Conservation (phyloP, 345 rosid genomes). For the Pistacia atlantica region DNA sequence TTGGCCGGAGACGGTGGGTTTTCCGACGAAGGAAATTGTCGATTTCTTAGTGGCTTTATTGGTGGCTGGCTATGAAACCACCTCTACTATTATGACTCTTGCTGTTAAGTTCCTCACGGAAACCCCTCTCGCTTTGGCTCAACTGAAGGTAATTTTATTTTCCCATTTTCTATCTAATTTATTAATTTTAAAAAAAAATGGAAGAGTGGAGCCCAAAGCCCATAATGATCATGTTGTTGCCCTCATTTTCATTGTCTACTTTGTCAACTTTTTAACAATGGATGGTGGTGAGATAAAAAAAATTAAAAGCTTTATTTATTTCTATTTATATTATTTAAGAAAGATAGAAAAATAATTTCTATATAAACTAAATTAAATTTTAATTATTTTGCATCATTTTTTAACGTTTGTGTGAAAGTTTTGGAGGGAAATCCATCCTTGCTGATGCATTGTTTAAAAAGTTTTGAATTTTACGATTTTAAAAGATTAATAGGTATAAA, state of each 20-base stretch:
- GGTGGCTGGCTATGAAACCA: slow-evolving; percentile 98
- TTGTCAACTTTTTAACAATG: slow-evolving; percentile 35
- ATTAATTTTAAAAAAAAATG: background rate
- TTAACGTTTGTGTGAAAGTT: no score
- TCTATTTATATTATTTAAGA: background rate
- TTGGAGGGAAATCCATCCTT: no score
- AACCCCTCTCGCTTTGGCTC: slow-evolving; percentile 85
- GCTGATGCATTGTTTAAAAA: no score
- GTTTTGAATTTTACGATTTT: no score
- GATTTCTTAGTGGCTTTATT: slow-evolving; percentile 87
- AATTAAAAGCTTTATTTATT: background rate
- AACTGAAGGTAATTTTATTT: slow-evolving; percentile 59
- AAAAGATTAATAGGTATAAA: no score
- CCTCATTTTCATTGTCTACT: slow-evolving; percentile 31
- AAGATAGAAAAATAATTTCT: no score
- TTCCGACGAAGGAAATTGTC: slow-evolving; percentile 83
- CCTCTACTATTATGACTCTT: slow-evolving; percentile 93
- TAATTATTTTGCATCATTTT: no score
- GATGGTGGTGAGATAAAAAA: slow-evolving; percentile 28
- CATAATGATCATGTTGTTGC: slow-evolving; percentile 30
- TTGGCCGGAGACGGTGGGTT: slow-evolving; percentile 65
- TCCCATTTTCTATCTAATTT: background rate
- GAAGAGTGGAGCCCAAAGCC: slow-evolving; percentile 20
- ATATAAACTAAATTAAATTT: no score
- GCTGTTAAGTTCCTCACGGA: slow-evolving; percentile 96